Evolutionary conservation across 192 early-diverging fungal genomes (phyloP).

Genomic region (Backusella macrospora): DNA sequence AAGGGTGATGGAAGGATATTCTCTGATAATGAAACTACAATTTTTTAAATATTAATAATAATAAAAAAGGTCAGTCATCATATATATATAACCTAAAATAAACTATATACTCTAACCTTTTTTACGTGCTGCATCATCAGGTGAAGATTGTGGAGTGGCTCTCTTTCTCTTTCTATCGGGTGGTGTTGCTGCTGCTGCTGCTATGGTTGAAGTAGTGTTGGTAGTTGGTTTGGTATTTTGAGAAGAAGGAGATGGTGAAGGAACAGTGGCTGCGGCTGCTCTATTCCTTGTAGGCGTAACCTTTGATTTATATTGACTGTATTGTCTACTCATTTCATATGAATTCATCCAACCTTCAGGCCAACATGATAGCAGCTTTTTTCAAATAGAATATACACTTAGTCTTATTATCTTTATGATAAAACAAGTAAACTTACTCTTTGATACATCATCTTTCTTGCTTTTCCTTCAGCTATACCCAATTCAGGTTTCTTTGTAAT

Average conservation of each 20-base stretch:
- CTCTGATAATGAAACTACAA: neutral
- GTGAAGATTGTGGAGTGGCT: neutral
- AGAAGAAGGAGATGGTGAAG: neutral
- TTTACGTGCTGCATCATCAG: constrained; percentile 4
- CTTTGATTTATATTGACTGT: constrained; percentile 49
- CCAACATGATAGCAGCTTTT: constrained; percentile 47
- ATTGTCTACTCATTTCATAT: constrained; percentile 56
- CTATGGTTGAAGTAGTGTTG: too few species aligned
- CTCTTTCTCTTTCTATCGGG: constrained; percentile 11
- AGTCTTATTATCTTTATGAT: too few species aligned
- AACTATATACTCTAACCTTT: neutral
- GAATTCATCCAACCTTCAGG: constrained; percentile 58
- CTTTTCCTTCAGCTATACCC: constrained; percentile 42
- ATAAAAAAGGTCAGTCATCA: neutral
- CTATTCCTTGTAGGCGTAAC: neutral
- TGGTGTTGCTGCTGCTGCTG: neutral
- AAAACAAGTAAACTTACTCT: constrained; percentile 33
- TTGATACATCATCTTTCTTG: constrained; percentile 53
- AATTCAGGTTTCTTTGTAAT: constrained; percentile 21
- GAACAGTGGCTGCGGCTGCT: neutral
- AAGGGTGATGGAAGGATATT: neutral
- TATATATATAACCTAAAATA: neutral
- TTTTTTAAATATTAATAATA: too few species aligned
- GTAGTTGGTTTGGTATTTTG: neutral
- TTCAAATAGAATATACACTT: neutral